phyloP scores from a whole-genome alignment of 2,329 filamentous ascomycete species.

The Claviceps sp. region DNA sequence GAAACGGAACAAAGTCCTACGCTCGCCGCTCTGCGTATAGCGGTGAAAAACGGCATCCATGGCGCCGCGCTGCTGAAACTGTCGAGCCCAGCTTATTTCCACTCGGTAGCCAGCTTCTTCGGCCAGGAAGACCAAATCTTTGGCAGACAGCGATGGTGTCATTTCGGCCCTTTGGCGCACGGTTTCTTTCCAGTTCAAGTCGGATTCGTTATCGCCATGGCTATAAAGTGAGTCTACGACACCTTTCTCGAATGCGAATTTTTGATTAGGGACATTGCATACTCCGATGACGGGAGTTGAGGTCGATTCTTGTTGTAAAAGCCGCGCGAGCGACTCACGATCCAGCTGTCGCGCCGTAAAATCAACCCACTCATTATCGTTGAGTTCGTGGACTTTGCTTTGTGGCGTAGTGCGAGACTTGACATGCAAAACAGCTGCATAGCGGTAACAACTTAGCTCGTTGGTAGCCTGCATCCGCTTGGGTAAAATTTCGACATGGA shows the following conservation, averaged over 20 bases:
- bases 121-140: slow-evolving; percentile 11
- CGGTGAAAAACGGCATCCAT: slow-evolving; percentile 18
- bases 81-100: slow-evolving; percentile 28
- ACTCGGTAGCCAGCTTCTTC: slow-evolving; percentile 28
- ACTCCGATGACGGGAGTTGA: background rate
- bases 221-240: background rate
- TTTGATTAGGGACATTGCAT: background rate
- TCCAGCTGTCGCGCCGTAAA: slow-evolving; percentile 1
- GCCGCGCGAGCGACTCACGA: background rate
- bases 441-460: slow-evolving; percentile 15
- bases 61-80: slow-evolving; percentile 12
- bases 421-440: slow-evolving; percentile 12
- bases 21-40: slow-evolving; percentile 6
- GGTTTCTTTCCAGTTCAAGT: background rate
- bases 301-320: background rate
- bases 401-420: slow-evolving; percentile 1
- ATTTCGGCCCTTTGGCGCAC: background rate
- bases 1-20: slow-evolving; percentile 6
- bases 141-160: background rate
- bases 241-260: background rate
- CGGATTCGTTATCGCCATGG: background rate
- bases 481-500: slow-evolving; percentile 14
- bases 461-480: slow-evolving; percentile 15
- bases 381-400: background rate
- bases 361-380: slow-evolving; percentile 1